A percentile compares a stretch with the other conserved stretches of the same genome.
These are phyloP conservation scores for Penicillium daleae DNA, from an alignment of 495 filamentous ascomycete species.

Conservation along the genomic window DNA sequence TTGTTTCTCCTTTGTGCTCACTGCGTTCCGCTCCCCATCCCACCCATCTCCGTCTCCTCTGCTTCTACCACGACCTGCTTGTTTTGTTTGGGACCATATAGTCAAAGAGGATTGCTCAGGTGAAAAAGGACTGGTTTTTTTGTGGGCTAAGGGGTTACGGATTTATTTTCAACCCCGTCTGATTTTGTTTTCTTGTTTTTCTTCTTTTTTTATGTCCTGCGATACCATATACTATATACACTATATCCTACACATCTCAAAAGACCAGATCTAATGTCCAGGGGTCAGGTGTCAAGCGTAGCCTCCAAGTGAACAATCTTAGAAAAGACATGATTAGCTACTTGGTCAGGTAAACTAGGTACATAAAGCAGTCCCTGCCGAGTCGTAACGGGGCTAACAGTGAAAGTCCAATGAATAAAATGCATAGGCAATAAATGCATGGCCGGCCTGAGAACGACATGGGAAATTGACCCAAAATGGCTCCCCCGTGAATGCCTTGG, in stretches of 20 bases:
- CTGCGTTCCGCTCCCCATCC: conserved; percentile 2
- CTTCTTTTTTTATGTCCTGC: conserved; percentile 9
- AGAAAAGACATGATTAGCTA: neutral
- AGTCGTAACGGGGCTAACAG: neutral
- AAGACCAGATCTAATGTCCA: neutral
- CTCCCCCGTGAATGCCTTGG: conserved; percentile 24
- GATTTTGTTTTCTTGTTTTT: conserved; percentile 6
- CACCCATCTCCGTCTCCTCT: neutral
- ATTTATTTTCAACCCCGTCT: conserved; percentile 10
- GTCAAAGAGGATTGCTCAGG: conserved; percentile 17
- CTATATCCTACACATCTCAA: conserved; percentile 12
- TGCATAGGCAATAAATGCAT: no score
- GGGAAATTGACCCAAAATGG: neutral
- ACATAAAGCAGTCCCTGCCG: neutral
- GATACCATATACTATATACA: conserved; percentile 25
- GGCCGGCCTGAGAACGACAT: conserved; percentile 1
- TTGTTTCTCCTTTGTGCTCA: conserved; percentile 5
- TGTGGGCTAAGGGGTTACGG: conserved; percentile 10
- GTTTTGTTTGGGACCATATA: conserved; percentile 18
- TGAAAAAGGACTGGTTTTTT: conserved; percentile 19
- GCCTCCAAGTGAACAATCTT: neutral
- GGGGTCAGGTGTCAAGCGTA: neutral
- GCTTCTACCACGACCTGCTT: conserved; percentile 11
- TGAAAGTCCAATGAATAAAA: conserved; percentile 64
- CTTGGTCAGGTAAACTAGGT: neutral